Conservation (phyloP, 2,329 filamentous ascomycete species). For the Shiraia bambusicola region DNA sequence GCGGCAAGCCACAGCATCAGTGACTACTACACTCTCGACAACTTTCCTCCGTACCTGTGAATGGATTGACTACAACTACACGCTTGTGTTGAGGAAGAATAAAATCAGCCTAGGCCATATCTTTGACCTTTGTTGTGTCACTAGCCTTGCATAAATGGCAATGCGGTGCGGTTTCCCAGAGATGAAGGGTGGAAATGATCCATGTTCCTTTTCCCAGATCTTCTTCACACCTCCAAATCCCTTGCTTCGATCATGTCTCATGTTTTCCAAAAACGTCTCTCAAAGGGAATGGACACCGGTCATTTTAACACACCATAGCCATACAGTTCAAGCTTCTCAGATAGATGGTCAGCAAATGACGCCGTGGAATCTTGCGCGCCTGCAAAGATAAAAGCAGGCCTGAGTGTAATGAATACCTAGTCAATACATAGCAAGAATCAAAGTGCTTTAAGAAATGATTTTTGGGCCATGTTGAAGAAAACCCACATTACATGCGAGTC, state of each 20-base stretch:
- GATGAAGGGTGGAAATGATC: constrained; percentile 9
- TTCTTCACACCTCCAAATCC: background rate
- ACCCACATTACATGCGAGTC: no score
- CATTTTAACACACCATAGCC: no score
- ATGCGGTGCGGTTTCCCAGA: constrained; percentile 8
- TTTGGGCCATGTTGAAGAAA: no score
- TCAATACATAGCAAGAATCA: background rate
- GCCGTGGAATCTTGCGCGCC: no score
- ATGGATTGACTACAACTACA: no score
- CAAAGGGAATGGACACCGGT: background rate
- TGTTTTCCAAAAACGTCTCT: constrained; percentile 3
- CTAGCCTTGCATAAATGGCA: constrained; percentile 2
- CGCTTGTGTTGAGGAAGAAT: no score
- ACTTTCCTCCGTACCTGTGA: no score
- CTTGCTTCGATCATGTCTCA: constrained; percentile 3
- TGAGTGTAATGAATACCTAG: no score
- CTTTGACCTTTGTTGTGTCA: background rate
- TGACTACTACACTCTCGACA: background rate
- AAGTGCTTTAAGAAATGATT: no score
- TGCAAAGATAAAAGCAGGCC: no score
- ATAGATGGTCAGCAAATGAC: no score
- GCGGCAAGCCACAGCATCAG: constrained; percentile 18
- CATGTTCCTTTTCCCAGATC: background rate
- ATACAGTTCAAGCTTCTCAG: no score
- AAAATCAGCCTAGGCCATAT: background rate